These are phyloP conservation scores for Brassica carinata DNA, from an alignment of 345 rosid genomes.

Conservation along the genomic window DNA sequence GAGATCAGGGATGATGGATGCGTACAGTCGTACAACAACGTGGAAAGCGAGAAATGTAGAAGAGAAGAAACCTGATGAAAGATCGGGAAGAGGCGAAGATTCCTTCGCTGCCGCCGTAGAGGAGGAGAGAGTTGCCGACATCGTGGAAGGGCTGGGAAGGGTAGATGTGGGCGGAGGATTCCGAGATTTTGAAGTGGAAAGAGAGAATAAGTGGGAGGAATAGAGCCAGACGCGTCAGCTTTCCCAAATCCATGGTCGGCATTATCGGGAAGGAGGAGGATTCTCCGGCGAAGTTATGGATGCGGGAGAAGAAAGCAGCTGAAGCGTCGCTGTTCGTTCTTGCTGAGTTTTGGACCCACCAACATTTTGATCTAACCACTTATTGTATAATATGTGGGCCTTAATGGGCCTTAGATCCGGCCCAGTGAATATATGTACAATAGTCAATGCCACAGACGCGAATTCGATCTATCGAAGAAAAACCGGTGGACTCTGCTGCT, in stretches of 20 bases:
- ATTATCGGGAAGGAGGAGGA: slow-evolving; percentile 22
- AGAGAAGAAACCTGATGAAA: slow-evolving; percentile 54
- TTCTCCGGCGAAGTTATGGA: slow-evolving; percentile 14
- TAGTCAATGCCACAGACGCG: slow-evolving; percentile 35
- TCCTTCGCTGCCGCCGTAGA: slow-evolving; percentile 98
- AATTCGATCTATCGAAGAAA: slow-evolving; percentile 25
- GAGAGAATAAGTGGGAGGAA: slow-evolving; percentile 38
- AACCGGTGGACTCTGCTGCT: slow-evolving; percentile 27
- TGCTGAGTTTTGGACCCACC: slow-evolving; percentile 26
- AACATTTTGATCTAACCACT: not conserved
- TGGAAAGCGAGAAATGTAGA: not conserved
- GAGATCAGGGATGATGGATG: slow-evolving; percentile 7
- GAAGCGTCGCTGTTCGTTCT: slow-evolving; percentile 11
- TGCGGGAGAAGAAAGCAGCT: slow-evolving; percentile 28
- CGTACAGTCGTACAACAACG: not conserved
- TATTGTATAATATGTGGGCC: slow-evolving; percentile 11
- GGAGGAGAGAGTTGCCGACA: slow-evolving; percentile 85
- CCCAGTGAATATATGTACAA: not conserved
- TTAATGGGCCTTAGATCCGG: not conserved
- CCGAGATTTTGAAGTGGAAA: slow-evolving; percentile 19
- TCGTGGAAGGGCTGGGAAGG: slow-evolving; percentile 60
- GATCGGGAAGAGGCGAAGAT: slow-evolving; percentile 54
- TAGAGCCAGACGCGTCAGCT: slow-evolving; percentile 3
- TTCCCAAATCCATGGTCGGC: slow-evolving; percentile 50
- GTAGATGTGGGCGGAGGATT: slow-evolving; percentile 78